Evolutionary conservation across 202 grass and related monocot species (phyloP).

Genomic region (Carex arenaria): DNA sequence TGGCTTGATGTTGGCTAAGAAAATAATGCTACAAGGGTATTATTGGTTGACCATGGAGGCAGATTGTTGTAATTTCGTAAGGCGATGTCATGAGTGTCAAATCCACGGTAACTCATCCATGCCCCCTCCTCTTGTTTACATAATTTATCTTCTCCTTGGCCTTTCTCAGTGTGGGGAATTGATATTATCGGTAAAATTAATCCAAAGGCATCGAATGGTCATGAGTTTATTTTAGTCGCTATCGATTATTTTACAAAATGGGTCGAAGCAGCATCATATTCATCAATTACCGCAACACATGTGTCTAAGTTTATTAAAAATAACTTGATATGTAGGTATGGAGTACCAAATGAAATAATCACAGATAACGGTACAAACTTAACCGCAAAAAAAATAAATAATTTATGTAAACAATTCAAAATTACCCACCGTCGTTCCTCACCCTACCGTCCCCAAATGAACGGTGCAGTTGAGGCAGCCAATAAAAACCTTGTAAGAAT

Average conservation of each 20-base stretch:
- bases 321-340: neutral
- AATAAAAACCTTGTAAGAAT: too few relatives aligned
- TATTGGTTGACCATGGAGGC: neutral
- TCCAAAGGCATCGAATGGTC: neutral
- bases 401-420: neutral
- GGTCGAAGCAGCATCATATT: neutral
- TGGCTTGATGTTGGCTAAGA: neutral
- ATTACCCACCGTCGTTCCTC: neutral
- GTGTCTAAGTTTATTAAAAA: neutral
- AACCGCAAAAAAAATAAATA: neutral
- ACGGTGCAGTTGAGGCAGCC: neutral
- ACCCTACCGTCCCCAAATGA: slow-evolving; percentile 13
- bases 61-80: slow-evolving; percentile 1
- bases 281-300: neutral
- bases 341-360: neutral
- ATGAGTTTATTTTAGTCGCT: neutral
- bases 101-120: neutral
- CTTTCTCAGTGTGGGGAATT: neutral
- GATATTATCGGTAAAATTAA: slow-evolving; percentile 13
- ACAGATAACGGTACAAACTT: neutral
- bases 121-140: neutral
- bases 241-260: slow-evolving; percentile 17
- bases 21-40: neutral
- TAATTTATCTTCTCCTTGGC: neutral
- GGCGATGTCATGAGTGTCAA: neutral